Base-by-base conservation (phyloP, 176 grass and related monocot genomes). In the Aegilops sharonensis region DNA sequence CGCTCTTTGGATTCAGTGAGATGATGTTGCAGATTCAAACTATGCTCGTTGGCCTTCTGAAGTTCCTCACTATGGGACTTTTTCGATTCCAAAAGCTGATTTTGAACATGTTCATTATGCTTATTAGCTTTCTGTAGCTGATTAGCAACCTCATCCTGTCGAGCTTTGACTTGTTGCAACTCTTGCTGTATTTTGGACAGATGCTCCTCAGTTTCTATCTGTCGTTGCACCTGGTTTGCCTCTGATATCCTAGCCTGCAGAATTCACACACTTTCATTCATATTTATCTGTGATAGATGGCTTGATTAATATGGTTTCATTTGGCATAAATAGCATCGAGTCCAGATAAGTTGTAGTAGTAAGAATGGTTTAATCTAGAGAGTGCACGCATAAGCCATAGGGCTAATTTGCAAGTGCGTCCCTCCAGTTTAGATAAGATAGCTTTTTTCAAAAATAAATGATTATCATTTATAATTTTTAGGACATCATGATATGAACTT, bases 1-100 rank as follows among this genome's bases (percentile, higher is more conserved):
- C 27, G 43, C 18, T 79, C 83, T 69, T 71, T 85, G 61, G 47
- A 85, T 73, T 75, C 88, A 27, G 61, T 68, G 18, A 89, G 82
- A 47, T 85, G 77, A n/a, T 5, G 8, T 76, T 89, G 60, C 24
- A 89, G 24, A 47, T 61, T 11, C 25, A 9, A 47, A 37, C 36
- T 68, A 37, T 29, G 30, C 62, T 80, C 81, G 23, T 66, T 80
- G 17, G 69, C 59, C 31, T 40, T 65, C 61, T 23, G 43, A 85
- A 89, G 82, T 66, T 75, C 79, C 6, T 64, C 59, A 21, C 12
- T 6, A 15, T 65, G 13, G 24, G 10, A 5, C 4, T 15, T 65
- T 50, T 54, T 83, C 21, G 73, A 83, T 59, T 63, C 87, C 24
- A 65, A 78, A 18, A 88, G 72, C 31, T 83, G 64, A 21, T 10